Conservation (phyloP, 331 rosid species). For the Malus hybrid region DNA sequence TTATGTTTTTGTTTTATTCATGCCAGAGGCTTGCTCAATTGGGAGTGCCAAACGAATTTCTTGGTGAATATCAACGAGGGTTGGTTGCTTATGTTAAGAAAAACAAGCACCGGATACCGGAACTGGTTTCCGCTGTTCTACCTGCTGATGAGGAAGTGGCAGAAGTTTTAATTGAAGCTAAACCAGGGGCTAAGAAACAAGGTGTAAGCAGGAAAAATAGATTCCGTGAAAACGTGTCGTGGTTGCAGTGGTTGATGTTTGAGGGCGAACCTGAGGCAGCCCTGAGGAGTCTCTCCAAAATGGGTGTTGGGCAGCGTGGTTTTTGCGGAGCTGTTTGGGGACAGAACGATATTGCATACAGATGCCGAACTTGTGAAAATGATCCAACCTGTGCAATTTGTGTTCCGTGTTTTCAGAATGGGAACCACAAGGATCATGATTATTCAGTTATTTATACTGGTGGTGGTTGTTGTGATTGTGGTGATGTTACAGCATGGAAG, state of each 20-base stretch:
- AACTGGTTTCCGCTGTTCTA: slow-evolving; percentile 57
- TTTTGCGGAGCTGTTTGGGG: slow-evolving; percentile 98
- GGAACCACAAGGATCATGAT: slow-evolving; percentile 80
- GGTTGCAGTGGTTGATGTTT: slow-evolving; percentile 98
- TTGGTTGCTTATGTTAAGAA: slow-evolving; percentile 56
- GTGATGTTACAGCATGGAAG: slow-evolving; percentile 96
- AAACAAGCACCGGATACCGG: slow-evolving; percentile 28
- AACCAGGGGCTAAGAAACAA: slow-evolving; percentile 24
- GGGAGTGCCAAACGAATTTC: slow-evolving; percentile 65
- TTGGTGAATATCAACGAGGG: slow-evolving; percentile 38
- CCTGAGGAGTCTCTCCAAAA: slow-evolving; percentile 38
- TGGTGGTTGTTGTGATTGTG: slow-evolving; percentile 98
- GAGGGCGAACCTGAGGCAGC: slow-evolving; percentile 63
- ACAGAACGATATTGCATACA: slow-evolving; percentile 65
- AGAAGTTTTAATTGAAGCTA: slow-evolving; percentile 34
- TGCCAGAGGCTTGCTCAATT: slow-evolving; percentile 59
- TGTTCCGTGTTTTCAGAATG: slow-evolving; percentile 91
- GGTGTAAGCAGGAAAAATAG: slow-evolving; percentile 16
- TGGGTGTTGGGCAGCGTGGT: slow-evolving; percentile 79
- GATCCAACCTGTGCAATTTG: slow-evolving; percentile 97
- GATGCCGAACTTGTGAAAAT: slow-evolving; percentile 82
- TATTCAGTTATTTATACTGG: slow-evolving; percentile 72
- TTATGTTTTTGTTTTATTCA: slow-evolving; percentile 7
- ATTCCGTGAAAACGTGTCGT: slow-evolving; percentile 58
- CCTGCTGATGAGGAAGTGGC: slow-evolving; percentile 62